Percentiles rank a stretch among this genome's conserved stretches.
phyloP scores from a whole-genome alignment of 495 filamentous ascomycete genomes.

The Margaritispora aquatica region DNA sequence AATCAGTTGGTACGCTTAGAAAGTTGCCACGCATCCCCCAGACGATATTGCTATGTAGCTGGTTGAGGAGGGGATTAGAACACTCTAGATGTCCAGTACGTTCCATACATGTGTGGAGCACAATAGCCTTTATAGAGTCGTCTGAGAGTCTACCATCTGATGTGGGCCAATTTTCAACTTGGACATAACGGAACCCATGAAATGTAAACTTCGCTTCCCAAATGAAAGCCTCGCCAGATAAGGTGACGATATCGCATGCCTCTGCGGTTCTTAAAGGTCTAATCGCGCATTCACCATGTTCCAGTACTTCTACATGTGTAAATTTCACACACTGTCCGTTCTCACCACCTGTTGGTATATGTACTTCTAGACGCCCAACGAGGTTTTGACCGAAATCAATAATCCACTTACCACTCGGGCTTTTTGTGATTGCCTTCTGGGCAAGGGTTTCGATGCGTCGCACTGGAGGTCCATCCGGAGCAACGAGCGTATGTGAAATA shows the following conservation, averaged over 20 bases:
- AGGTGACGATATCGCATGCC: conserved; percentile 36
- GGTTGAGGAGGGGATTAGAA: conserved; percentile 39
- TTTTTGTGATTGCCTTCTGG: conserved; percentile 32
- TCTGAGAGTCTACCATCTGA: not conserved
- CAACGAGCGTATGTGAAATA: not conserved
- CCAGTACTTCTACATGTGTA: conserved; percentile 53
- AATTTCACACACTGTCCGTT: no score
- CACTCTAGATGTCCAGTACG: conserved; percentile 39
- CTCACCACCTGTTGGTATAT: no score
- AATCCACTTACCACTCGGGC: conserved; percentile 37
- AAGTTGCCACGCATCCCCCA: conserved; percentile 52
- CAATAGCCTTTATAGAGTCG: conserved; percentile 32
- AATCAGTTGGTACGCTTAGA: conserved; percentile 46
- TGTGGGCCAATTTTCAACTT: conserved; percentile 39
- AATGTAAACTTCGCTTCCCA: conserved; percentile 46
- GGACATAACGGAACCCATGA: conserved; percentile 49
- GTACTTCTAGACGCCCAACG: conserved; percentile 45
- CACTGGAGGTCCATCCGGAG: conserved; percentile 13
- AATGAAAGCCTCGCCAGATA: conserved; percentile 9
- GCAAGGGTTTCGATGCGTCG: conserved; percentile 20
- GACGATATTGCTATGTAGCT: conserved; percentile 40
- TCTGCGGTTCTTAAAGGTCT: conserved; percentile 40
- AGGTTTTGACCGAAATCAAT: conserved; percentile 54
- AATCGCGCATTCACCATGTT: conserved; percentile 41
- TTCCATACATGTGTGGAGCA: conserved; percentile 45